Conservation (phyloP, 257 asterid genomes). For the Solanum commersonii region DNA sequence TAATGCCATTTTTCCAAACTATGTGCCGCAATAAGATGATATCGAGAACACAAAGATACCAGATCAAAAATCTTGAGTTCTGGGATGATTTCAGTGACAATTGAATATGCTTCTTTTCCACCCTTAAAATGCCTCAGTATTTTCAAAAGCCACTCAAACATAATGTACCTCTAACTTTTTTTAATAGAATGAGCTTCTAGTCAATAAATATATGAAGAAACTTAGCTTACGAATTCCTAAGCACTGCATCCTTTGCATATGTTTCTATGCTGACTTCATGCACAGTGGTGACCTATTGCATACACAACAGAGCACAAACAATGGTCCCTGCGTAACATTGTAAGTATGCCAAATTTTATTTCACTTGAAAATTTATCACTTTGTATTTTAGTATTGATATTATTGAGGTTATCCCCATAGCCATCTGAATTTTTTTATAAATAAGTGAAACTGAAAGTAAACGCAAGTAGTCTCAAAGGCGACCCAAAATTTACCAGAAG, state of each 20-base stretch:
- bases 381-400: neutral
- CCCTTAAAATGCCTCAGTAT: neutral
- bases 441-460: neutral
- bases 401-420: neutral
- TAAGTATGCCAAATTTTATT: neutral
- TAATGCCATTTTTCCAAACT: neutral
- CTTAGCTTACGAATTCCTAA: neutral
- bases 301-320: neutral
- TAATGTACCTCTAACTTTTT: neutral
- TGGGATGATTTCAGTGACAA: neutral
- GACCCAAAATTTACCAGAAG: neutral
- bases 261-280: neutral
- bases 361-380: neutral
- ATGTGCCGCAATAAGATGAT: neutral
- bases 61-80: neutral
- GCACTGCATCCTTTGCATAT: neutral
- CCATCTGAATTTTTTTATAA: neutral
- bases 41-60: neutral
- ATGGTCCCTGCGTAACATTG: neutral
- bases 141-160: neutral
- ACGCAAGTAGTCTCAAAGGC: neutral
- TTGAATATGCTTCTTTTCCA: neutral
- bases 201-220: neutral
- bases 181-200: neutral
- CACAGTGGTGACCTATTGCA: neutral